Evolutionary conservation across 2,329 filamentous ascomycete species (phyloP), one percentile per base, ranked within the genome.

Genomic region (Paradendryphiella salina): DNA sequence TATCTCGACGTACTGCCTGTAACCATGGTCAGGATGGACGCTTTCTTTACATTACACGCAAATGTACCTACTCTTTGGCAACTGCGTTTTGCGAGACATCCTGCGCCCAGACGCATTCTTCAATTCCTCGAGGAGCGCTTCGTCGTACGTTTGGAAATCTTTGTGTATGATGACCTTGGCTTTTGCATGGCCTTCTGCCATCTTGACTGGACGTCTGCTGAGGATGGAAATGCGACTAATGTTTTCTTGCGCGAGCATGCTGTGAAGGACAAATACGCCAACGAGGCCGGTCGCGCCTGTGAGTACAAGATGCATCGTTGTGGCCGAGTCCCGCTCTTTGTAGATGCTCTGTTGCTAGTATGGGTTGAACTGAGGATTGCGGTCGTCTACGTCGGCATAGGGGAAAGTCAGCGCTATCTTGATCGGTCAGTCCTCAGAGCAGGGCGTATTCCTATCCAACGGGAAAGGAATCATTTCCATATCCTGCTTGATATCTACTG

Each of bases 81-180:
- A 89, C 85, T 33, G 79, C 73, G 9, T 70, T 82, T 62, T 85
- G 81, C 54, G 81, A 84, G 39, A 85, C 83, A 0, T 88, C 88
- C 66, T 87, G 76, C 0, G 88, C 87, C 88, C 88, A 92, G 1
- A 91, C 85, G 52, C 84, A 87, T 1, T 87, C 44, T 79, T 77
- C 0, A 92, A 76, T 64, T 85, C 76, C 3, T 74, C 70, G 8
- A 90, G 76, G 2, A 90, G 59, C 0, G 77, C 75, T 14, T 79
- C 61, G 29, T 82, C 79, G 66, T 89, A 91, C 1, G 69, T 75
- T 10, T 75, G 71, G 64, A 88, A 91, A 68, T 91, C 85, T 13
- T 80, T 77, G 65, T 90, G 86, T 14, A 86, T 74, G 55, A 90
- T 85, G 47, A 90, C 83, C 18, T 82, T 80, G 51, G 85, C 79